These are phyloP conservation scores for Fusarium sp. DNA, from an alignment of 2,329 filamentous ascomycete species.

Conservation along the genomic window DNA sequence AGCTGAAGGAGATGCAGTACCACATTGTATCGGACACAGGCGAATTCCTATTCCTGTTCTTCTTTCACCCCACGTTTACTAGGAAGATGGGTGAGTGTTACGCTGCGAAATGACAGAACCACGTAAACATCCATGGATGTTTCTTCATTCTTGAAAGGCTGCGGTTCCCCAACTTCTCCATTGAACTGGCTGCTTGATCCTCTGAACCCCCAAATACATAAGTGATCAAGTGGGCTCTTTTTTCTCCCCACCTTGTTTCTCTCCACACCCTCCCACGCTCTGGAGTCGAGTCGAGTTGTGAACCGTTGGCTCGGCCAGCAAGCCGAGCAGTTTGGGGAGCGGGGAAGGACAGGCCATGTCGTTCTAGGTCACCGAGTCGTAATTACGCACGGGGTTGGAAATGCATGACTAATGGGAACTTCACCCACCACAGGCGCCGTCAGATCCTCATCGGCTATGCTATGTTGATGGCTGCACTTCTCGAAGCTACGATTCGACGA, in stretches of 20 bases:
- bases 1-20: constrained; percentile 3
- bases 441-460: constrained; percentile 6
- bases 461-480: constrained; percentile 4
- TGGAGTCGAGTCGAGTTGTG: not conserved
- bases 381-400: constrained; percentile 33
- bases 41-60: constrained; percentile 5
- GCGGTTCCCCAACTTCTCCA: constrained; percentile 14
- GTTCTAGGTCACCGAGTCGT: constrained; percentile 19
- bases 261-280: constrained; percentile 33
- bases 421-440: not conserved
- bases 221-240: constrained; percentile 20
- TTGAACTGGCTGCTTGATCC: constrained; percentile 13
- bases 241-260: not conserved
- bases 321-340: constrained; percentile 8
- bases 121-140: not conserved
- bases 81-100: constrained; percentile 3
- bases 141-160: not conserved
- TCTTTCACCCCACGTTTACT: constrained; percentile 17
- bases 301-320: constrained; percentile 15
- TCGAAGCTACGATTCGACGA: constrained; percentile 20
- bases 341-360: constrained; percentile 16
- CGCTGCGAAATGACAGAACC: constrained; percentile 4
- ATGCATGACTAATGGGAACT: constrained; percentile 42
- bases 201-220: constrained; percentile 26
- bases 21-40: not conserved